Evolutionary conservation across 257 asterid species (phyloP).

Genomic region (Solanum gracilifrons): DNA sequence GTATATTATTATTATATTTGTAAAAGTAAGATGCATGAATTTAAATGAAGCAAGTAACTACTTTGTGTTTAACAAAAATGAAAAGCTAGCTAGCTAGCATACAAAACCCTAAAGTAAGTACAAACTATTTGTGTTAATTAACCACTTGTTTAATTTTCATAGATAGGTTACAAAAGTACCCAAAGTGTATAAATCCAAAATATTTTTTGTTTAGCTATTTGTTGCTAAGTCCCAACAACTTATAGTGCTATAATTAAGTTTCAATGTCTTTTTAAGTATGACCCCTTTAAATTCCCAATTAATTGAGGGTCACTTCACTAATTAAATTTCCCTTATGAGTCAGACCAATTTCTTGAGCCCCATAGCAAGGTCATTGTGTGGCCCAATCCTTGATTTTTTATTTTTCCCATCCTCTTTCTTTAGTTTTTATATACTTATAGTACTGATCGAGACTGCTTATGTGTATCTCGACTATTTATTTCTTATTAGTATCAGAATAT

Average conservation of each 20-base stretch:
- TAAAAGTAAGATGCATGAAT: not conserved
- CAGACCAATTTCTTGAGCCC: constrained; percentile 47
- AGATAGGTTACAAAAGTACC: not conserved
- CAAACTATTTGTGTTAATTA: not conserved
- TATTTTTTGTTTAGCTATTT: not conserved
- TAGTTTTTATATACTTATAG: not conserved
- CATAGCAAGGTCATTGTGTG: constrained; percentile 13
- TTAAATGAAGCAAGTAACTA: not conserved
- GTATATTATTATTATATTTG: too few relatives aligned
- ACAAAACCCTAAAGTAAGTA: not conserved
- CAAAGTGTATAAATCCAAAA: not conserved
- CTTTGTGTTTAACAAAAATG: not conserved
- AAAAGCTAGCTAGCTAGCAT: not conserved
- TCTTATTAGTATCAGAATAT: not conserved
- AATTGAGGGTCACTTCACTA: constrained; percentile 19
- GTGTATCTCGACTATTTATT: not conserved
- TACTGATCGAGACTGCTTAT: rapidly evolving
- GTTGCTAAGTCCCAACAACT: constrained; percentile 31
- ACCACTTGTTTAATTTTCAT: not conserved
- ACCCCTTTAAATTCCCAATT: not conserved
- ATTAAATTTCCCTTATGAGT: constrained; percentile 13
- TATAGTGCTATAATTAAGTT: not conserved
- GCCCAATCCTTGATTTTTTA: constrained; percentile 4
- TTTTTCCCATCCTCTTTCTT: constrained; percentile 4
- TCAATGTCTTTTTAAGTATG: constrained; percentile 1